Percentiles rank a stretch among this genome's conserved stretches.
phyloP scores from a whole-genome alignment of 208 protist species.

The Acanthamoeba lenticulata region DNA sequence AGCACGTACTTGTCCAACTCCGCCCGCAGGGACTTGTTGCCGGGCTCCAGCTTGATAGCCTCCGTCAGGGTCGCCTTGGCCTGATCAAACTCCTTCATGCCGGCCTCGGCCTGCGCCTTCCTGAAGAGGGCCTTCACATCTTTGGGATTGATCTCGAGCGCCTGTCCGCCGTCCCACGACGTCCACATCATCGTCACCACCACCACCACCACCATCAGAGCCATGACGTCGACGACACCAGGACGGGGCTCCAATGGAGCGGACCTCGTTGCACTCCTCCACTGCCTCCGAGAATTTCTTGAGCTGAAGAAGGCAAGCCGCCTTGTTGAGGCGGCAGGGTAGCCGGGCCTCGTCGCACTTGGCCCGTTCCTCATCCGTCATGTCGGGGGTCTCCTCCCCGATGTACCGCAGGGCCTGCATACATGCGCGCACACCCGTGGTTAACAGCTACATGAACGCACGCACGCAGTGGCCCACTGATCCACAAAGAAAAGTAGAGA shows the following conservation, averaged over 20 bases:
- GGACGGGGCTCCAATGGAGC: not conserved
- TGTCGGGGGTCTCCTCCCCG: not conserved
- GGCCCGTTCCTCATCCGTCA: not conserved
- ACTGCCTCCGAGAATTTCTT: constrained; percentile 15
- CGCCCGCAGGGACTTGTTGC: not conserved
- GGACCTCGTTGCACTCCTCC: not conserved
- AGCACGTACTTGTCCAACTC: constrained; percentile 25
- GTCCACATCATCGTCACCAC: too few species aligned
- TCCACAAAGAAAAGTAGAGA: too few species aligned
- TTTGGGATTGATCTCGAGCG: not conserved
- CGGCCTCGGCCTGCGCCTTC: not conserved
- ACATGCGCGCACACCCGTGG: not conserved
- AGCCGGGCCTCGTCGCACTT: not conserved
- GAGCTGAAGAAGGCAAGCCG: constrained; percentile 6
- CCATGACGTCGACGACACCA: not conserved
- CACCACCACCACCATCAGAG: not conserved
- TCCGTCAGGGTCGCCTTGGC: not conserved
- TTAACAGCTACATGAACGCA: too few species aligned
- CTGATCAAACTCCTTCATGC: not conserved
- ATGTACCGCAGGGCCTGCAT: constrained; percentile 26
- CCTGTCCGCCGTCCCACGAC: too few species aligned
- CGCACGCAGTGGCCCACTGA: too few species aligned
- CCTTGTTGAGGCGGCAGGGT: constrained; percentile 36
- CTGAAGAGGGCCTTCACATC: constrained; percentile 17
- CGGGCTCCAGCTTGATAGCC: constrained; percentile 15